These are phyloP conservation scores for Ajuga reptans DNA, from an alignment of 305 asterid genomes.

Conservation along the genomic window DNA sequence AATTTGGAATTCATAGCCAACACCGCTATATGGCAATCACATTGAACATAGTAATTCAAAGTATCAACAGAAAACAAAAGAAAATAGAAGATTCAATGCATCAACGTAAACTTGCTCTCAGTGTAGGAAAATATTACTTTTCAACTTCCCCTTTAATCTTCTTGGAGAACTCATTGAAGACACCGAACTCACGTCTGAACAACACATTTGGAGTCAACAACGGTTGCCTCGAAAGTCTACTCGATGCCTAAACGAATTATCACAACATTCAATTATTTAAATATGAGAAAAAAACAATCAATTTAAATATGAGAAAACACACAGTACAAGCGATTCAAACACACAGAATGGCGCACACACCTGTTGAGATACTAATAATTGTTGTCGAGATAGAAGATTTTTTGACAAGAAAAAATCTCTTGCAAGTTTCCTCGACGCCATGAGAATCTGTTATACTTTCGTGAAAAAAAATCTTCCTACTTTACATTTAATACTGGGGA, in stretches of 20 bases:
- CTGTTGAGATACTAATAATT: slow-evolving; percentile 37
- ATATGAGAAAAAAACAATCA: neutral
- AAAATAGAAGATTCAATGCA: neutral
- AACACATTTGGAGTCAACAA: slow-evolving; percentile 29
- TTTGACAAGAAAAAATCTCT: slow-evolving; percentile 54
- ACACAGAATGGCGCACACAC: slow-evolving; percentile 23
- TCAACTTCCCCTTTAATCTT: slow-evolving; percentile 57
- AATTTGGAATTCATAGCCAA: neutral
- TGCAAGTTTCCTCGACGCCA: slow-evolving; percentile 65
- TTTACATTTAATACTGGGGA: neutral
- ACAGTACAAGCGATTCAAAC: neutral
- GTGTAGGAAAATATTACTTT: slow-evolving; percentile 27
- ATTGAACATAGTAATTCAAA: neutral
- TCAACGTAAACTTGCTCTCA: neutral
- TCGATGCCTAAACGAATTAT: slow-evolving; percentile 32
- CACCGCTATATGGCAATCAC: neutral
- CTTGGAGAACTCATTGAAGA: slow-evolving; percentile 59
- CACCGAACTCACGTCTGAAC: slow-evolving; percentile 54
- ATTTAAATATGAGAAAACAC: neutral
- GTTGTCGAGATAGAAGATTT: slow-evolving; percentile 38
- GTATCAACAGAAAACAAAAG: neutral
- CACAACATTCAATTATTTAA: neutral
- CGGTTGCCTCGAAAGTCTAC: slow-evolving; percentile 29
- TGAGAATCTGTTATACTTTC: slow-evolving; percentile 10
- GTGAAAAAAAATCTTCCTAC: too few relatives aligned